Percentiles rank a stretch among this genome's conserved stretches.
phyloP scores from a whole-genome alignment of 805 yeast species.

The Myxozyma kluyveri region DNA sequence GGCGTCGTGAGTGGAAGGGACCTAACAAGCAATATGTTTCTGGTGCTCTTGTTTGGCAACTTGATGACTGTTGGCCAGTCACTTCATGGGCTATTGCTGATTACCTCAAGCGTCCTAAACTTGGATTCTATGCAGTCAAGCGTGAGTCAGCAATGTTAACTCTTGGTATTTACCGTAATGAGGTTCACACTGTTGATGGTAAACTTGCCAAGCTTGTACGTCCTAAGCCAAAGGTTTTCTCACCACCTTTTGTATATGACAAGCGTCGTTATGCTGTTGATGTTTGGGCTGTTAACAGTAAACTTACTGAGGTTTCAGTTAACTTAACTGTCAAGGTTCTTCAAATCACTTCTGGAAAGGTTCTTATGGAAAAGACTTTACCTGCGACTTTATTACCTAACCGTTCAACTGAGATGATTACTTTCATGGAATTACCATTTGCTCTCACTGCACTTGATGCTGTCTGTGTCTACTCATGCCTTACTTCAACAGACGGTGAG shows the following conservation, averaged over 20 bases:
- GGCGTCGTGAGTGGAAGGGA: slow-evolving; percentile 49
- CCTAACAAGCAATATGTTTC: slow-evolving; percentile 41
- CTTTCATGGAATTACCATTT: slow-evolving; percentile 21
- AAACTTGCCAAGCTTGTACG: neutral
- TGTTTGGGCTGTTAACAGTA: slow-evolving; percentile 45
- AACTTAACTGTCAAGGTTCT: slow-evolving; percentile 37
- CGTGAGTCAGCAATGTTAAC: slow-evolving; percentile 42
- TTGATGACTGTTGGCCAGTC: slow-evolving; percentile 54
- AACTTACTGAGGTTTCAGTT: slow-evolving; percentile 32
- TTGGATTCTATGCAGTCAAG: slow-evolving; percentile 49
- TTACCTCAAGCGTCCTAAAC: slow-evolving; percentile 44
- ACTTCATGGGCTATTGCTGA: slow-evolving; percentile 53
- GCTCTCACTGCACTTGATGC: slow-evolving; percentile 4
- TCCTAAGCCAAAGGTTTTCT: neutral
- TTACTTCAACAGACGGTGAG: slow-evolving; percentile 8
- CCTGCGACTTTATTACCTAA: slow-evolving; percentile 31
- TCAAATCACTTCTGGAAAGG: slow-evolving; percentile 40
- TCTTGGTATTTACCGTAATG: slow-evolving; percentile 41
- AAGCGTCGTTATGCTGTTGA: slow-evolving; percentile 37
- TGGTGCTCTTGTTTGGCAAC: slow-evolving; percentile 54
- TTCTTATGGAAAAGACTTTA: slow-evolving; percentile 5
- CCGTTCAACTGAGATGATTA: slow-evolving; percentile 38
- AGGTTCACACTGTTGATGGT: slow-evolving; percentile 15
- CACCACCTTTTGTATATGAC: slow-evolving; percentile 36
- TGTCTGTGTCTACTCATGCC: slow-evolving; percentile 25